Percentiles rank a stretch among this genome's conserved stretches.
Conservation (phyloP, 495 filamentous ascomycete species). For the Peziza echinospora region DNA sequence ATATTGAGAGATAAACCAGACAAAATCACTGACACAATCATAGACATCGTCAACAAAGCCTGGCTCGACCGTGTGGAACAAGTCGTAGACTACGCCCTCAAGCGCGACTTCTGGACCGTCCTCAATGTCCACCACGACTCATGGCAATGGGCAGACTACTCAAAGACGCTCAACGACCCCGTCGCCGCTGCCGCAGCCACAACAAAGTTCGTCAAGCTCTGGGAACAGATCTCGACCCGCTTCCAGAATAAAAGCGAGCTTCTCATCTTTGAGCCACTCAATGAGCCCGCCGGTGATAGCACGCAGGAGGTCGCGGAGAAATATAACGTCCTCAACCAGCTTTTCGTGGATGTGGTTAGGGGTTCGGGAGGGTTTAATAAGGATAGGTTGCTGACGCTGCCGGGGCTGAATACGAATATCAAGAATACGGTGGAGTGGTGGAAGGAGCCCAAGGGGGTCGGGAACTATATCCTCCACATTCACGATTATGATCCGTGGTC, state of each 20-base stretch:
- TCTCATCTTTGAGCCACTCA: constrained; percentile 40
- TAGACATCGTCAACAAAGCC: constrained; percentile 25
- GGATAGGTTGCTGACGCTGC: constrained; percentile 35
- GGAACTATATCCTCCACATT: constrained; percentile 37
- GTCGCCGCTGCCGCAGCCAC: constrained; percentile 33
- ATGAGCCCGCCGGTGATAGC: constrained; percentile 31
- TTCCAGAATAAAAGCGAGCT: constrained; percentile 32
- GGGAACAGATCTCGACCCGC: constrained; percentile 36
- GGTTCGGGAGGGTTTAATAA: constrained; percentile 35
- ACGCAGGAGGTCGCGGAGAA: constrained; percentile 29
- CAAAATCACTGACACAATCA: too few species aligned
- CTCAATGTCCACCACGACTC: constrained; percentile 41
- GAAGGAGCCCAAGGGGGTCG: constrained; percentile 25
- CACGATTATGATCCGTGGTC: constrained; percentile 39
- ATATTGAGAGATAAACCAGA: too few species aligned
- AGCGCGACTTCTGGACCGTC: constrained; percentile 30
- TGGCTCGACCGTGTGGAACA: constrained; percentile 41
- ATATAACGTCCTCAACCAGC: constrained; percentile 34
- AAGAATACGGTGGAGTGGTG: constrained; percentile 35
- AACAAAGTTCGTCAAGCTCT: constrained; percentile 34
- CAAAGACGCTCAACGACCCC: constrained; percentile 19
- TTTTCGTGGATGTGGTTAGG: constrained; percentile 34
- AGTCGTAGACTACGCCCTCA: constrained; percentile 35
- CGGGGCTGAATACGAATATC: constrained; percentile 29
- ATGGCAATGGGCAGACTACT: constrained; percentile 39